These are phyloP conservation scores for Solanum chmielewskii DNA, from an alignment of 257 asterid genomes.

Conservation along the genomic window DNA sequence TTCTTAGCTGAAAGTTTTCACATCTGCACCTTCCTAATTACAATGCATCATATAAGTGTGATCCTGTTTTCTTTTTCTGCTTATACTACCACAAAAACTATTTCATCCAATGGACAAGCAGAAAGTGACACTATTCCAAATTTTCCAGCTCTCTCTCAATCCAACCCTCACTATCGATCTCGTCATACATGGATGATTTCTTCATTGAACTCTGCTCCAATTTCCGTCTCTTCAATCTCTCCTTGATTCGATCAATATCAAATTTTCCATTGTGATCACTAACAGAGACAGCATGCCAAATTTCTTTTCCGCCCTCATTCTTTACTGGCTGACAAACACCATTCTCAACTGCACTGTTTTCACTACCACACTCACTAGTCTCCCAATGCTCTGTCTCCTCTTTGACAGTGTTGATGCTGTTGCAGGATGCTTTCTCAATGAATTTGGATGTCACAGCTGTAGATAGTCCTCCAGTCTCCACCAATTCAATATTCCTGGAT, in stretches of 20 bases:
- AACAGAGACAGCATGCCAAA: conserved; percentile 7
- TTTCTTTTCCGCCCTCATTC: conserved; percentile 5
- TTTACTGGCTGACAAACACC: conserved; percentile 16
- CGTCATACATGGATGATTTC: conserved; percentile 6
- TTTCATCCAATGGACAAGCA: not conserved
- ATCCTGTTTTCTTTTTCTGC: not conserved
- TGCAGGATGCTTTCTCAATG: conserved; percentile 7
- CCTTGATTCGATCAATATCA: conserved; percentile 28
- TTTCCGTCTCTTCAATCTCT: conserved; percentile 33
- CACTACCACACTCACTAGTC: conserved; percentile 27
- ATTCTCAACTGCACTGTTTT: conserved; percentile 35
- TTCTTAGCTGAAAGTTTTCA: not conserved
- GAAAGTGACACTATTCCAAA: conserved; percentile 1
- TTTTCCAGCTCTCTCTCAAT: conserved; percentile 48
- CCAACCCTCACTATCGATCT: conserved; percentile 36
- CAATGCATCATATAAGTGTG: not conserved
- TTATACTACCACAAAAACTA: not conserved
- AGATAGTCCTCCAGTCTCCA: conserved; percentile 2
- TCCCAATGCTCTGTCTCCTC: conserved; percentile 10
- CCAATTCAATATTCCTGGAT: conserved; percentile 6
- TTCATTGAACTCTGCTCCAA: conserved; percentile 3
- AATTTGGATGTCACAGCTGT: not conserved
- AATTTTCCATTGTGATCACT: conserved; percentile 11
- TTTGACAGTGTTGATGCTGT: not conserved
- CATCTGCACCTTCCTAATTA: not conserved